Base-by-base conservation (phyloP, 176 grass and related monocot genomes). In the Oryza coarctata region DNA sequence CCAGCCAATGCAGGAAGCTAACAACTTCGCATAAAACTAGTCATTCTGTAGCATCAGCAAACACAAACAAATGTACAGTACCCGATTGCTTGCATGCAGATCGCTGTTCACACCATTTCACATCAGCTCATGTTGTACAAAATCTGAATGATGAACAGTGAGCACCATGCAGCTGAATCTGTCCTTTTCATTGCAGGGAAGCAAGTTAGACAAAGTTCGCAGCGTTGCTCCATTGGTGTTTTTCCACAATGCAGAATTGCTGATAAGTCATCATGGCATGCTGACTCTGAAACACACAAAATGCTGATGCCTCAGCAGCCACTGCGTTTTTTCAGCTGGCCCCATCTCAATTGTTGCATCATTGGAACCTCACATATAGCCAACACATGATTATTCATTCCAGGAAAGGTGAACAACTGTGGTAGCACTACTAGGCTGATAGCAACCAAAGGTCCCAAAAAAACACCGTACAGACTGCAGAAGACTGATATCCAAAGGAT, bases 251-350 rank as follows among this genome's bases (percentile, higher is more conserved):
- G 82, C 82, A 85, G 63, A 75, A 31, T 38, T 38, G 83, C 74
- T 69, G 79, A 86, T 58, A 82, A 38, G 49, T 80, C 88, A 90
- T 79, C 84, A 86, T 83, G 70, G 63, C 62, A 47, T 60, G 79
- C 61, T 75, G 88, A 86, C 84, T 73, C 68, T 26, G 65, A 78
- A 75, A 69, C 68, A 34, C 74, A 70, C 69, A 76, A 86, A 90
- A 75, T 79, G 88, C 88, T 70, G 84, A 63, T 83, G 88, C 33
- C 80, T 90, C 88, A 86, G 88, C 84, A 17, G 80, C 69, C 73
- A 90, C 88, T 82, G 52, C 68, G 29, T 50, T 81, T 81, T n/a
- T 60, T 75, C 61, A 75, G 78, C 47, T 82, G 88, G 74, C 2
- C 84, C 88, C 84, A 80, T 79, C 76, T 17, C 1, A 44, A 2